A percentile compares a stretch with the other conserved stretches of the same genome.
Conservation (phyloP, 495 filamentous ascomycete genomes). For the Physcia stellaris region DNA sequence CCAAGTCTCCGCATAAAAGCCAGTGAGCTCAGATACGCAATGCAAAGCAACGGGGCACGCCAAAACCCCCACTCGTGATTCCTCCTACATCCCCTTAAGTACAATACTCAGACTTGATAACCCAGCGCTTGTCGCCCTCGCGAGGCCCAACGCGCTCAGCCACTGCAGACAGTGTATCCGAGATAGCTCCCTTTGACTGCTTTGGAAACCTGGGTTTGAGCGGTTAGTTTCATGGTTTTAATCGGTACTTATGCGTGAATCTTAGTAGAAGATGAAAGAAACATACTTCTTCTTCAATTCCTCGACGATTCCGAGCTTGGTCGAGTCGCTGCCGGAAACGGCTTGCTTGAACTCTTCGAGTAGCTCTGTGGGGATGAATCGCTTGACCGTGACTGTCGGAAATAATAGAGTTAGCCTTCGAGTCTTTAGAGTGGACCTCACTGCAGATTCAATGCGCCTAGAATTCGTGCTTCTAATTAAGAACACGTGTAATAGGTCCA, state of each 20-base stretch:
- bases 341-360: slow-evolving; percentile 59
- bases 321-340: slow-evolving; percentile 56
- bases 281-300: slow-evolving; percentile 52
- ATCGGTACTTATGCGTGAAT: not conserved
- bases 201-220: slow-evolving; percentile 62
- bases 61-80: too few relatives aligned
- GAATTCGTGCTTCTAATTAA: too few relatives aligned
- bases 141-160: slow-evolving; percentile 54
- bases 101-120: slow-evolving; percentile 13
- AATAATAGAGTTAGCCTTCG: too few relatives aligned
- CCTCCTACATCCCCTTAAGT: too few relatives aligned
- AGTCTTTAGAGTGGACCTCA: too few relatives aligned
- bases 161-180: slow-evolving; percentile 53
- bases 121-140: slow-evolving; percentile 52
- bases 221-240: not conserved
- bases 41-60: too few relatives aligned
- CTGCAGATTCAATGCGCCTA: too few relatives aligned
- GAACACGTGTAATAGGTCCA: too few relatives aligned
- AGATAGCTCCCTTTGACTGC: slow-evolving; percentile 56
- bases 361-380: slow-evolving; percentile 41
- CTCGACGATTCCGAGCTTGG: slow-evolving; percentile 64
- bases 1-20: too few relatives aligned
- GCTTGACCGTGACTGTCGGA: slow-evolving; percentile 9
- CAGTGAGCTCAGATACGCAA: too few relatives aligned
- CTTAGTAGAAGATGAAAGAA: not conserved